A percentile compares a stretch with the other conserved stretches of the same genome.
These are phyloP conservation scores for Yamadazyma triangularis DNA, from an alignment of 1,139 yeast species.

Conservation along the genomic window DNA sequence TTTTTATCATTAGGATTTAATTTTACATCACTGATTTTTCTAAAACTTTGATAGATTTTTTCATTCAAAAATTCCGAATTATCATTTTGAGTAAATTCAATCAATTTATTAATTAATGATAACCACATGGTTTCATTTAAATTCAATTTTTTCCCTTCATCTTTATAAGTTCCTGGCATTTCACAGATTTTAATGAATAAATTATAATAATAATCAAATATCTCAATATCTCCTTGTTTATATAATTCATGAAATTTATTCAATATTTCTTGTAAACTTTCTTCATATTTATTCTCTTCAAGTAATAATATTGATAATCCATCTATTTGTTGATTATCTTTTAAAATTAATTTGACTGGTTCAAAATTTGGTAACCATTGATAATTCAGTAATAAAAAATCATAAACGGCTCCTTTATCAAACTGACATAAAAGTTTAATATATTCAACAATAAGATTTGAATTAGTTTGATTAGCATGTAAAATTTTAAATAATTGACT, in stretches of 20 bases:
- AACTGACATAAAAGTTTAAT: slow-evolving; percentile 25
- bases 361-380: slow-evolving; percentile 8
- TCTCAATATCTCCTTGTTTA: slow-evolving; percentile 2
- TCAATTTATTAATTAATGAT: slow-evolving; percentile 25
- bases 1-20: slow-evolving; percentile 24
- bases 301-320: slow-evolving; percentile 26
- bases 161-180: not conserved
- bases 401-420: slow-evolving; percentile 14
- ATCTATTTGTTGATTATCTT: slow-evolving; percentile 24
- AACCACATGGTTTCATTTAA: slow-evolving; percentile 39
- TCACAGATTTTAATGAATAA: not conserved
- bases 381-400: slow-evolving; percentile 9
- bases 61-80: slow-evolving; percentile 26
- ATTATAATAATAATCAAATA: slow-evolving; percentile 17
- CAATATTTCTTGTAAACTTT: slow-evolving; percentile 25
- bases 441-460: slow-evolving; percentile 22
- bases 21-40: slow-evolving; percentile 41
- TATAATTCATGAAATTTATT: slow-evolving; percentile 13
- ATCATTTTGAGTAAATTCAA: slow-evolving; percentile 13
- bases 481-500: slow-evolving; percentile 11
- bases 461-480: slow-evolving; percentile 3
- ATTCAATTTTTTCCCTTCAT: slow-evolving; percentile 14
- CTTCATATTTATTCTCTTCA: slow-evolving; percentile 16
- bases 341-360: slow-evolving; percentile 16
- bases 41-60: slow-evolving; percentile 49